Evolutionary conservation across 1,284 basidiomycete genomes (phyloP), one percentile per base, ranked within the genome.

Genomic region (Bjerkandera adusta): DNA sequence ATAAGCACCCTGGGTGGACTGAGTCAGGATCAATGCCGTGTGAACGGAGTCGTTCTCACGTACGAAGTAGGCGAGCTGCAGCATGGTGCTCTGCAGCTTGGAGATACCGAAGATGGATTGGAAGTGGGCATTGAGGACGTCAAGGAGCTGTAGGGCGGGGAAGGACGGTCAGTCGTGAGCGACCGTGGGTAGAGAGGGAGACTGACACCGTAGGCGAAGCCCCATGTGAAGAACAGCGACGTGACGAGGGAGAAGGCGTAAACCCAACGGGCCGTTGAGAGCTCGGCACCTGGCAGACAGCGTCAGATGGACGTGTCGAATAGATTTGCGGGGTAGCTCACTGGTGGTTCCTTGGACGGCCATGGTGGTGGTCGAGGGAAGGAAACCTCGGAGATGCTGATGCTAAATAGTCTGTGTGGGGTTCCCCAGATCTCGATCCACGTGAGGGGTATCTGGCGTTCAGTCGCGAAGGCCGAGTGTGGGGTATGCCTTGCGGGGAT

Each of bases 61-160:
- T 49, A 70, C 85, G 55, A 93, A 94, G 67, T 93, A 94, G 3
- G 89, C 88, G 6, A 90, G 77, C 61, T 95, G 92, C 25, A 95
- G 75, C 50, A 90, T 78, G 1, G 92, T 91, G 36, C 87, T 91
- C 63, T 92, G 81, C 15, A 87, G 76, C 57, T 85, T 88, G 36
- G 77, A 76, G 62, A 90, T 86, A 2, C 72, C 71, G 54, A 90
- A 85, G 7, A 88, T 78, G 10, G 60, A 64, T 68, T 89, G 89
- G 66, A 91, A 90, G 61, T 90, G 86, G 45, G 86, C 80, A 68
- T 90, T 90, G 47, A 92, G 73, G 26, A 92, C 89, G 65, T 93
- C 91, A 53, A 93, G 83, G 43, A 92, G 78, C 73, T 87, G 61
- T 67, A 62, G 58, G 52, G n/a, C n/a, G n/a, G n/a, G 52, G 20